phyloP scores from a whole-genome alignment of 2,329 filamentous ascomycete genomes.

The Ophiostoma pallidulum region DNA sequence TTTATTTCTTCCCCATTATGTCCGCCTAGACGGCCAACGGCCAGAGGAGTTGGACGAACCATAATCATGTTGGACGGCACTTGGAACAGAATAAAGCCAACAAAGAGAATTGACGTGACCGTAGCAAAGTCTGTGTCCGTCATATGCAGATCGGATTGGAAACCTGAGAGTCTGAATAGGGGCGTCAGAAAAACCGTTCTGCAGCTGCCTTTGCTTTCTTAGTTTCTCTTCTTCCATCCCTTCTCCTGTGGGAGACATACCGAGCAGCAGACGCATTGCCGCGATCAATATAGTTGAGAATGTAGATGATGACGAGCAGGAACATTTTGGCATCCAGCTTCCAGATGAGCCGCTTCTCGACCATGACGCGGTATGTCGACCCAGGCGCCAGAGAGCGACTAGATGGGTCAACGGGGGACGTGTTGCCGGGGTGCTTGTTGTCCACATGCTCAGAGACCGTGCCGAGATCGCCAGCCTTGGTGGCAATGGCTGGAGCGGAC shows the following conservation, averaged over 20 bases:
- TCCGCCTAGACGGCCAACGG: too few relatives aligned
- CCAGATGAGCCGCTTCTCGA: neutral
- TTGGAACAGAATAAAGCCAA: conserved; percentile 3
- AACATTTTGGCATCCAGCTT: conserved; percentile 5
- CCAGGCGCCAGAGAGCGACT: neutral
- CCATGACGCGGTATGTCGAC: neutral
- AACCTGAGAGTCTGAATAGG: neutral
- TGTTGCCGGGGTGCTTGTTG: neutral
- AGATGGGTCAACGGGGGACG: too few relatives aligned
- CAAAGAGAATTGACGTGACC: neutral
- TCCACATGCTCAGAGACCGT: neutral
- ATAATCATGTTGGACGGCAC: conserved; percentile 3
- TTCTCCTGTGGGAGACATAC: neutral
- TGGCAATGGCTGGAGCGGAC: neutral
- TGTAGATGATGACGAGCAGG: conserved; percentile 1
- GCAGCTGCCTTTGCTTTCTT: too few relatives aligned
- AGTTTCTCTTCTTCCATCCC: too few relatives aligned
- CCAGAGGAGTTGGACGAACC: neutral
- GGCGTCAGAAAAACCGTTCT: too few relatives aligned
- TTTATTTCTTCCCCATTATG: too few relatives aligned
- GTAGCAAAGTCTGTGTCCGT: conserved; percentile 1
- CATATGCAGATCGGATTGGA: neutral
- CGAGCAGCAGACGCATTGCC: neutral
- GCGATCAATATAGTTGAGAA: conserved; percentile 5
- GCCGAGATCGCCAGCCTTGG: neutral